Conservation (phyloP, 495 filamentous ascomycete species). For the Xylaria sp. region DNA sequence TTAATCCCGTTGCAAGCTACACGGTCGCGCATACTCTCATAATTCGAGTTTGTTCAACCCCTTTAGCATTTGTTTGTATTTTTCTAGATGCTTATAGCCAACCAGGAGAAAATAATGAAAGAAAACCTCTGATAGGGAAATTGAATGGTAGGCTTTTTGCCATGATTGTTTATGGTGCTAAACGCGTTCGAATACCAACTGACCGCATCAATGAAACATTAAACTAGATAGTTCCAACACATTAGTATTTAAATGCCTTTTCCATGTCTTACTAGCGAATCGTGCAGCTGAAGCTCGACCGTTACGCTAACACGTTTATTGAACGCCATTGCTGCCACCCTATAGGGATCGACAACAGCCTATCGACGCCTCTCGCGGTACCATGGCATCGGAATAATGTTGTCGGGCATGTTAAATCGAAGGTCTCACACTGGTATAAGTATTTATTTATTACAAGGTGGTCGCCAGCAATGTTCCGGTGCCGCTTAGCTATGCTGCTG, state of each 20-base stretch:
- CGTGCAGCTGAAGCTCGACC: slow-evolving; percentile 4
- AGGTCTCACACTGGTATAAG: neutral
- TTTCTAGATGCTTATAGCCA: neutral
- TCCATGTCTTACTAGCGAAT: neutral
- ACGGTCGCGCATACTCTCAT: neutral
- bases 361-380: slow-evolving; percentile 7
- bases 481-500: neutral
- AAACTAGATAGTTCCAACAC: neutral
- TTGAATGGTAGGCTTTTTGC: neutral
- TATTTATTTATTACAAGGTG: neutral
- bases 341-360: slow-evolving; percentile 14
- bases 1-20: neutral
- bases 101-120: no score
- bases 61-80: neutral
- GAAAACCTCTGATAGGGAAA: neutral
- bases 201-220: neutral
- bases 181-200: neutral
- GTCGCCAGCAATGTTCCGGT: neutral
- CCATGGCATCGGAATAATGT: slow-evolving; percentile 5
- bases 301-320: slow-evolving; percentile 6
- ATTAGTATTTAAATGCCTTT: neutral
- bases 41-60: no score
- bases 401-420: neutral
- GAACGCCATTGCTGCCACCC: slow-evolving; percentile 12
- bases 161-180: neutral